These are phyloP conservation scores for Mycena kentingensis DNA, from an alignment of 768 basidiomycete species.

Conservation along the genomic window DNA sequence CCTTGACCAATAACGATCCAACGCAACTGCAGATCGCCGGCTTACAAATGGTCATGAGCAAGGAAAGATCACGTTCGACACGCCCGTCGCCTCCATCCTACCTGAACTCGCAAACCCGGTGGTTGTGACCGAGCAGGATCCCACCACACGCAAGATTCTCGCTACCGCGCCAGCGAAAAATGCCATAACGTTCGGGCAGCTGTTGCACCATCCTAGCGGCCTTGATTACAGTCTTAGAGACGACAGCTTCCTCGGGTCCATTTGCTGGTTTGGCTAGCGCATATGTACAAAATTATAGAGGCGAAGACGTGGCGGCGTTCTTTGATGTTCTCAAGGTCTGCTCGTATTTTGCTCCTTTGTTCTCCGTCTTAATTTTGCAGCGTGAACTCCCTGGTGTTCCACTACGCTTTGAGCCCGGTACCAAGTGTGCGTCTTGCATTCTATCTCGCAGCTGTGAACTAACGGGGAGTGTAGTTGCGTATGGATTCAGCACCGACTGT, in stretches of 20 bases:
- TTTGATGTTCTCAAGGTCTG: too few relatives aligned
- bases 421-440: conserved; percentile 26
- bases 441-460: not conserved
- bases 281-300: conserved; percentile 18
- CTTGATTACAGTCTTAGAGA: too few relatives aligned
- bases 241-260: too few relatives aligned
- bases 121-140: conserved; percentile 7
- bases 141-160: not conserved
- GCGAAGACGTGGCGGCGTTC: conserved; percentile 17
- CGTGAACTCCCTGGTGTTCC: conserved; percentile 26
- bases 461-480: conserved; percentile 24
- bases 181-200: conserved; percentile 23
- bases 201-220: conserved; percentile 32
- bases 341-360: too few relatives aligned
- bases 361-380: too few relatives aligned
- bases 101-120: conserved; percentile 34
- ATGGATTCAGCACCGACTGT: conserved; percentile 27
- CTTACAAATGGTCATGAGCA: conserved; percentile 38
- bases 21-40: conserved; percentile 33
- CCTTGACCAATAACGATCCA: too few relatives aligned
- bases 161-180: conserved; percentile 13
- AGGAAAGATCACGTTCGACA: conserved; percentile 33
- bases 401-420: conserved; percentile 33
- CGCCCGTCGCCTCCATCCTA: conserved; percentile 30
- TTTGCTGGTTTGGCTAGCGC: conserved; percentile 1